Evolutionary conservation across 306 rosid species (phyloP), one percentile per base, ranked within the genome.

Genomic region (Malus sieversii): DNA sequence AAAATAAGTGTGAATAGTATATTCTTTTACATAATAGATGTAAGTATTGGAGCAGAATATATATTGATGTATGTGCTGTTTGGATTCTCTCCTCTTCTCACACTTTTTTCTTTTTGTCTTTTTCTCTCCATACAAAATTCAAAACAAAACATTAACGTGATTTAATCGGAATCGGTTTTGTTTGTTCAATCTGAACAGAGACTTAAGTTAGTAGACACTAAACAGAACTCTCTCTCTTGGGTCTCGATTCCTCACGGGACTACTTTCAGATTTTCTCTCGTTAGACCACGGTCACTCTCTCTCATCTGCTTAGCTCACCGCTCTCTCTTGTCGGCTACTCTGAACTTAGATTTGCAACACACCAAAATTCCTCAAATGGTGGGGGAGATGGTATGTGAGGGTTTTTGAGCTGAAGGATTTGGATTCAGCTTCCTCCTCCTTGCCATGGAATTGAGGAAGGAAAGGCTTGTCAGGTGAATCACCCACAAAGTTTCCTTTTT

Each of bases 381-480:
- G 20, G 9, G 22, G 4, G 18, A 67, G 27, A 53, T 12, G 70
- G 14, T 45, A 70, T 75, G 80, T 6, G 66, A 66, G 81, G 89
- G 86, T 74, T 77, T 77, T 80, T 78, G 85, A 75, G 52, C 29
- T 38, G 69, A 64, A 51, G 80, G 62, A 66, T 60, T 48, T 82
- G 22, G 75, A 62, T 82, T 72, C 68, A 51, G 42, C 66, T 66
- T 64, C 60, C 57, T 22, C 63, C 61, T 52, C 45, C 52, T 79
- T 62, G 66, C 59, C 73, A 92, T 92, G 97, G 93, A 85, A 20
- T 74, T 87, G 67, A 92, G 82, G 85, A 88, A 84, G 82, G 96
- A 85, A 29, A 92, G 84, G 84, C 90, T 92, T 78, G 96, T 92
- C 60, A 88, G 96, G 96, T 90, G 73, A 85, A 44, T 29, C 9